These are phyloP conservation scores for Fusarium nisikadoi DNA, from an alignment of 2,329 filamentous ascomycete species.

Conservation along the genomic window DNA sequence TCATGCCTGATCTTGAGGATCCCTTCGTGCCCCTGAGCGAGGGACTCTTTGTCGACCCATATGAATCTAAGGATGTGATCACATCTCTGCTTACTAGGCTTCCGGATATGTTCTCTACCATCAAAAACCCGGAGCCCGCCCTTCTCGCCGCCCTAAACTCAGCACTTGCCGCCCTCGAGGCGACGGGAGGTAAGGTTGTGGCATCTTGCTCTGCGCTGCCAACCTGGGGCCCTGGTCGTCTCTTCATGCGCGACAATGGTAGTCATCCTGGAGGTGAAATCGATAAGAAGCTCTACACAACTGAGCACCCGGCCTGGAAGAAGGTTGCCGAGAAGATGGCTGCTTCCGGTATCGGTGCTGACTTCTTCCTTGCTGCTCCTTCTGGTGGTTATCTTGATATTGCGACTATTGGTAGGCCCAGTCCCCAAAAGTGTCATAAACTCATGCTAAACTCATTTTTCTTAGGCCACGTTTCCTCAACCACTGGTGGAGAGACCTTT, in stretches of 20 bases:
- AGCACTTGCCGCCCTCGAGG: conserved; percentile 82
- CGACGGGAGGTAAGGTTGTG: conserved; percentile 91
- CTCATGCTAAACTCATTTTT: conserved; percentile 6
- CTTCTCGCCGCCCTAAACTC: conserved; percentile 86
- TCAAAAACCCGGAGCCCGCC: conserved; percentile 92
- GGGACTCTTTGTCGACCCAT: conserved; percentile 93
- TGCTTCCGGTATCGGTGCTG: conserved; percentile 84
- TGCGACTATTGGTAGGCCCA: conserved; percentile 79
- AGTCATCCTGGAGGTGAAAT: conserved; percentile 87
- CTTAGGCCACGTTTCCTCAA: conserved; percentile 81
- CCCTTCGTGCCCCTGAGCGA: conserved; percentile 93
- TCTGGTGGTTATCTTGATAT: conserved; percentile 92
- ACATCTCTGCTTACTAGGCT: conserved; percentile 85
- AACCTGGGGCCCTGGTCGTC: conserved; percentile 87
- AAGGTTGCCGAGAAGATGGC: conserved; percentile 90
- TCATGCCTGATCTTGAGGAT: conserved; percentile 97
- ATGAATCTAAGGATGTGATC: conserved; percentile 88
- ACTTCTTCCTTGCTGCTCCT: conserved; percentile 94
- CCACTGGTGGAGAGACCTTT: conserved; percentile 94
- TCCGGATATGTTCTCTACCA: conserved; percentile 84
- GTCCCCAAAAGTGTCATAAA: background rate
- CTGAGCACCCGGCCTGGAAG: conserved; percentile 88
- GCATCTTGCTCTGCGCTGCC: conserved; percentile 89
- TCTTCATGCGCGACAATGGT: conserved; percentile 88
- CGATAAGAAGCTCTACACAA: conserved; percentile 90